Evolutionary conservation across 257 asterid genomes (phyloP).

Genomic region (Primulina huaijiensis): DNA sequence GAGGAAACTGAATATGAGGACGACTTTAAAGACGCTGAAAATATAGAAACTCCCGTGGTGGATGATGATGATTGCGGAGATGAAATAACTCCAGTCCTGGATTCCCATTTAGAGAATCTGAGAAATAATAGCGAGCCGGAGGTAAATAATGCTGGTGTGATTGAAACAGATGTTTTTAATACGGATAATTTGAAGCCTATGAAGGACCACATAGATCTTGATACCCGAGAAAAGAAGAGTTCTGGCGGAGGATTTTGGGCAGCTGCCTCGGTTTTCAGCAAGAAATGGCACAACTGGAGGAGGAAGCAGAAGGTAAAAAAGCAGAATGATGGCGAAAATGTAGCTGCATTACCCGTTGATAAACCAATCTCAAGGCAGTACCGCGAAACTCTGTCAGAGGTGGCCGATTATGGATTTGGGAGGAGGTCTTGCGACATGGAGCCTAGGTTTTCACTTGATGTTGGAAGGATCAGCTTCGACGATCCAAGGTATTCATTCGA

Average conservation of each 20-base stretch:
- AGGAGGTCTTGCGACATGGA: slow-evolving; percentile 81
- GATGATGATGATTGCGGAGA: slow-evolving; percentile 32
- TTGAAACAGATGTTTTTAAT: not conserved
- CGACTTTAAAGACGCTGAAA: slow-evolving; percentile 27
- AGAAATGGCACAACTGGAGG: slow-evolving; percentile 93
- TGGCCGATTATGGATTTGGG: slow-evolving; percentile 85
- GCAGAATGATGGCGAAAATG: slow-evolving; percentile 41
- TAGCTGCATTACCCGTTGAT: slow-evolving; percentile 61
- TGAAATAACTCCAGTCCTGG: slow-evolving; percentile 57
- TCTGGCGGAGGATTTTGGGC: slow-evolving; percentile 74
- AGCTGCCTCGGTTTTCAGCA: slow-evolving; percentile 83
- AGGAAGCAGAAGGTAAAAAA: slow-evolving; percentile 74
- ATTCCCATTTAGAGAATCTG: slow-evolving; percentile 37
- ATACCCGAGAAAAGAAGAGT: slow-evolving; percentile 2
- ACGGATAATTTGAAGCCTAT: not conserved
- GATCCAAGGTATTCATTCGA: slow-evolving; percentile 79
- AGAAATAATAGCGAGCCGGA: slow-evolving; percentile 33
- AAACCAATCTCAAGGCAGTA: slow-evolving; percentile 65
- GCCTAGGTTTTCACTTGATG: slow-evolving; percentile 85
- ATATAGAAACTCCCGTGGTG: slow-evolving; percentile 27
- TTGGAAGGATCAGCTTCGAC: slow-evolving; percentile 71
- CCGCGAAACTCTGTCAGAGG: slow-evolving; percentile 76
- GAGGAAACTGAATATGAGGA: slow-evolving; percentile 44
- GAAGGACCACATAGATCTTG: not conserved
- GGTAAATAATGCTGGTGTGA: slow-evolving; percentile 5